phyloP scores from a whole-genome alignment of 2,329 filamentous ascomycete genomes.

The Calonectria hongkongensis region DNA sequence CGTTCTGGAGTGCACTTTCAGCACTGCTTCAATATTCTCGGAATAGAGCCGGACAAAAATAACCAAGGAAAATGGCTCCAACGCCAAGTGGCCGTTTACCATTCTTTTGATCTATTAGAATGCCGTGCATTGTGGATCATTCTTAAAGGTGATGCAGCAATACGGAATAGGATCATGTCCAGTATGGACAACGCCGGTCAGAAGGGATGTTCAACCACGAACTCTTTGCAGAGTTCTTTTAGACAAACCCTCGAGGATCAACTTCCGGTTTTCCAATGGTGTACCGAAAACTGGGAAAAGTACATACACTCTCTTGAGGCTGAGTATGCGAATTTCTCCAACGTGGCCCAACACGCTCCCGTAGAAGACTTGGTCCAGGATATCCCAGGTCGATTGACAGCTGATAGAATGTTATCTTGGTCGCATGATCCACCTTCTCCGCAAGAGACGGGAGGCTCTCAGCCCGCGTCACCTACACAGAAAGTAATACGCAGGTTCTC shows the following conservation, averaged over 20 bases:
- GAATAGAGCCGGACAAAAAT: not conserved
- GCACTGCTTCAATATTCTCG: conserved; percentile 5
- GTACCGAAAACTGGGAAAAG: not conserved
- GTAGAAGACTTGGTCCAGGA: not conserved
- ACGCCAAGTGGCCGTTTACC: not conserved
- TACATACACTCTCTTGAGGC: not conserved
- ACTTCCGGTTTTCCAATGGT: not conserved
- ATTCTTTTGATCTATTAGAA: not conserved
- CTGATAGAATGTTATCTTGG: not conserved
- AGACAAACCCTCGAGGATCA: not conserved
- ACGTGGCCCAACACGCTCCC: not conserved
- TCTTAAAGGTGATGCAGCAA: not conserved
- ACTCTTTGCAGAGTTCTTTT: not conserved
- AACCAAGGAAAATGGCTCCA: not conserved
- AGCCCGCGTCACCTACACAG: not conserved
- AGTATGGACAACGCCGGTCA: too few species aligned
- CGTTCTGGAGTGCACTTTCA: not conserved
- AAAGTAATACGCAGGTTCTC: not conserved
- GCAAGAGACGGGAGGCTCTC: not conserved
- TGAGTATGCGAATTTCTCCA: not conserved
- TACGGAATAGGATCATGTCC: not conserved
- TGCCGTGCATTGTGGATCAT: not conserved
- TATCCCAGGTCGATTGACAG: not conserved
- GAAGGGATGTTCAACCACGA: not conserved
- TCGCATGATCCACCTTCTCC: not conserved